phyloP scores from a whole-genome alignment of 306 rosid species.

The Prunus padus region DNA sequence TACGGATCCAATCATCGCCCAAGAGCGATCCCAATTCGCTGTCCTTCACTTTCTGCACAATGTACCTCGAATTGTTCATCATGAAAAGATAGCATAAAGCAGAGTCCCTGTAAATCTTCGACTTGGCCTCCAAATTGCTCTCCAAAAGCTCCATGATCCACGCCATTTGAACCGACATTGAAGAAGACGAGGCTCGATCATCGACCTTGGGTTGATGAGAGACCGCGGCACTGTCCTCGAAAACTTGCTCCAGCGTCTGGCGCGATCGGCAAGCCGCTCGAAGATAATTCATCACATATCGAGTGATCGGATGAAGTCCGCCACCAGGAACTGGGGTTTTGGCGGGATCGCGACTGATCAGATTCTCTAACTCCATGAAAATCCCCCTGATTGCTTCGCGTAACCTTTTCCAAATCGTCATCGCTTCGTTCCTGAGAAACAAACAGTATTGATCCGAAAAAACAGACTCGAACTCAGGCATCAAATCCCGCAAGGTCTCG shows the following conservation, averaged over 20 bases:
- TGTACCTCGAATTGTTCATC: conserved; percentile 92
- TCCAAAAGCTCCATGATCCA: conserved; percentile 90
- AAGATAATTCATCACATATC: conserved; percentile 95
- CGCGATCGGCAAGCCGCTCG: conserved; percentile 80
- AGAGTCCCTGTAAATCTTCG: conserved; percentile 71
- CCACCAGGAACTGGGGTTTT: conserved; percentile 83
- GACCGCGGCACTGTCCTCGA: conserved; percentile 52
- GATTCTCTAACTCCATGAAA: conserved; percentile 93
- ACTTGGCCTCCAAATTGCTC: conserved; percentile 86
- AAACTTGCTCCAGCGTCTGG: conserved; percentile 70
- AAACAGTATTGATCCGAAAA: conserved; percentile 78
- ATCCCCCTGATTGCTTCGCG: conserved; percentile 85
- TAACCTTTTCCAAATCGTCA: conserved; percentile 80
- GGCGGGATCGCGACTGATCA: conserved; percentile 83
- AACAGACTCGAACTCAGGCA: conserved; percentile 63
- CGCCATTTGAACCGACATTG: conserved; percentile 74
- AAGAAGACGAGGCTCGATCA: conserved; percentile 47
- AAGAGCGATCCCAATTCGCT: conserved; percentile 70
- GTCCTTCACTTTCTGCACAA: conserved; percentile 72
- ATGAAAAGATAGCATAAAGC: conserved; percentile 70
- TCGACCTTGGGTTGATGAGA: conserved; percentile 51
- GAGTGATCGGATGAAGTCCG: conserved; percentile 87
- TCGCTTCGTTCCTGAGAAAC: conserved; percentile 67
- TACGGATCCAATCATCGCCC: conserved; percentile 89
- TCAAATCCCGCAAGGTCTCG: conserved; percentile 73